These are phyloP conservation scores for Eucalyptus regnans DNA, from an alignment of 345 rosid genomes.

Conservation along the genomic window DNA sequence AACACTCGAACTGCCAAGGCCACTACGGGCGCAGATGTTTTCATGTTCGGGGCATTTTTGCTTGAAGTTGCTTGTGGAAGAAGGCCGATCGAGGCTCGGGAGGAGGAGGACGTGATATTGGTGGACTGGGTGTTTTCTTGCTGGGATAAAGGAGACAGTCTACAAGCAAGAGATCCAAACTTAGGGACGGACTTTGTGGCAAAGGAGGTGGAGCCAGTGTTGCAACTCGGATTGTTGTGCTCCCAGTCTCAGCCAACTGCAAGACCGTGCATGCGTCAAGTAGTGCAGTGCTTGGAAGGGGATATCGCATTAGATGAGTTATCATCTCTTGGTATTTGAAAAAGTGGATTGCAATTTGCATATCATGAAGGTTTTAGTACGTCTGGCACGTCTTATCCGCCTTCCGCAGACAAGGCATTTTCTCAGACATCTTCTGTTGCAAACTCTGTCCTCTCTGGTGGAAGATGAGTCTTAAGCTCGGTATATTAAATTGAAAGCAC, in stretches of 20 bases:
- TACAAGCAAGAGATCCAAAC: background rate
- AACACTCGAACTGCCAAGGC: background rate
- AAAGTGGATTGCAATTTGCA: background rate
- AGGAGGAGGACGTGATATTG: background rate
- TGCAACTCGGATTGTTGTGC: conserved; percentile 52
- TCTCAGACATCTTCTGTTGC: background rate
- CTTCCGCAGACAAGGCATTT: background rate
- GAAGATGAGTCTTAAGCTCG: background rate
- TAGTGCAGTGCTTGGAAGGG: conserved; percentile 30
- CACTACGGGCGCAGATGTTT: background rate
- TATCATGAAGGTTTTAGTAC: background rate
- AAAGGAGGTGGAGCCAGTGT: conserved; percentile 37
- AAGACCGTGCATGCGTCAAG: conserved; percentile 56
- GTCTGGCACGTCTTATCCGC: background rate
- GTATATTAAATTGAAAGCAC: background rate
- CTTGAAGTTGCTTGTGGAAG: background rate
- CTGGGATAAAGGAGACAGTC: background rate
- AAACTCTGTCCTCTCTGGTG: background rate
- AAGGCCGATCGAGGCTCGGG: background rate
- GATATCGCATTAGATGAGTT: conserved; percentile 25
- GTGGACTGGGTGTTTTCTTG: background rate
- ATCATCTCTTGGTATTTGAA: background rate
- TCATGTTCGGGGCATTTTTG: background rate
- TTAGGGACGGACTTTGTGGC: conserved; percentile 16
- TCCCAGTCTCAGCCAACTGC: conserved; percentile 26